Base-by-base conservation (phyloP, 225 moss, liverwort and hornwort genomes). In the Rhytidiadelphus loreus region DNA sequence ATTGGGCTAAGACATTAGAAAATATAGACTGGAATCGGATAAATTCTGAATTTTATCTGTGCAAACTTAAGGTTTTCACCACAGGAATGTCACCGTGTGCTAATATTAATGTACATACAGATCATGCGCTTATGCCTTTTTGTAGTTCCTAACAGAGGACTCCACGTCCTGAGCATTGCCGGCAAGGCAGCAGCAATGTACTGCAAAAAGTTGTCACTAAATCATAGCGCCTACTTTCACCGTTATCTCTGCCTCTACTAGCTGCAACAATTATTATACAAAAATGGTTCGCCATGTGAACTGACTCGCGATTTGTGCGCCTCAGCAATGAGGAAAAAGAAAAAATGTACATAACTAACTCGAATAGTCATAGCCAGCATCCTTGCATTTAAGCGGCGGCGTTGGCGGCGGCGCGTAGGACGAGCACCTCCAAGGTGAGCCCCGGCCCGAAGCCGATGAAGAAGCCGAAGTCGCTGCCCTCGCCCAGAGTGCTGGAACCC, bases 11-110 rank as follows among this genome's bases (percentile, higher is more conserved):
- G 12, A 41, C 8, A 9, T 9, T 24, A 8, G 5, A 35, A 76
- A 32, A 35, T 8, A 2, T 3, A 8, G 23, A 5, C 5, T 35
- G 53, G 6, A 53, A 0, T 23, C 9, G 13, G 13, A 22, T 50
- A 22, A 52, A 33, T 33, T 52, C 13, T 33, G 33, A 52, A 37
- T 56, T 55, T 10, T 18, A 56, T 56, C 11, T 4, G 11, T 56
- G 78, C 11, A n/a, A 53, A 25, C 16, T 6, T 19, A 9, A 26
- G n/a, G n/a, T 9, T 78, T 37, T 24, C 9, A n/a, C n/a, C 78
- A 17, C n/a, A 78, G 12, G 39, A 18, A 28, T 17, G 25, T 11
- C 26, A 39, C 28, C 12, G 6, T 25, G 25, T 55, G 37, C 24
- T 6, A 55, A 23, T 11, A 16, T 16, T 43, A 16, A 29, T 10